Percentiles rank a stretch among this genome's conserved stretches.
These are phyloP conservation scores for Tricholoma hemisulphureum DNA, from an alignment of 768 basidiomycete species.

Conservation along the genomic window DNA sequence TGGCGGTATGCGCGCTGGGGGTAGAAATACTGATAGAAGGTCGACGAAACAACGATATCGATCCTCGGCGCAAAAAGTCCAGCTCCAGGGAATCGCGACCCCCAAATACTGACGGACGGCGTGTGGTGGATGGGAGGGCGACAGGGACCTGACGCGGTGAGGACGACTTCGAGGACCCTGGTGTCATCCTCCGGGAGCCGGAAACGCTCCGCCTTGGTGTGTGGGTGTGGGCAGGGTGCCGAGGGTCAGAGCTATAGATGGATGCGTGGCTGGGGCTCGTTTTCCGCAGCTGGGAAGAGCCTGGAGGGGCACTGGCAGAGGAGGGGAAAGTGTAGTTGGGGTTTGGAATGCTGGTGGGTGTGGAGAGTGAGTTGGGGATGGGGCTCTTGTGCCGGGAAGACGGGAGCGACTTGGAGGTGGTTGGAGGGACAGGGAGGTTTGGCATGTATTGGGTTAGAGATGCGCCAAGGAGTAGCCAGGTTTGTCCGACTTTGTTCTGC, in stretches of 20 bases:
- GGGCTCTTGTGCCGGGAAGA: slow-evolving; percentile 3
- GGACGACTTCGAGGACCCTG: slow-evolving; percentile 55
- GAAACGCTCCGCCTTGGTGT: slow-evolving; percentile 31
- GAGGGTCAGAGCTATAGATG: slow-evolving; percentile 1
- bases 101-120: slow-evolving; percentile 38
- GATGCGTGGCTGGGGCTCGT: slow-evolving; percentile 25
- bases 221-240: slow-evolving; percentile 13
- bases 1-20: slow-evolving; percentile 33
- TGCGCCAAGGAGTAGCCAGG: slow-evolving; percentile 65
- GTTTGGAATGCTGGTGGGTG: slow-evolving; percentile 38
- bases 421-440: slow-evolving; percentile 26
- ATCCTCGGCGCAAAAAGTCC: slow-evolving; percentile 32
- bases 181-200: slow-evolving; percentile 48
- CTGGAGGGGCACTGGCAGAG: slow-evolving; percentile 7
- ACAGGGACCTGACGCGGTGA: slow-evolving; percentile 49
- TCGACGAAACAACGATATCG: slow-evolving; percentile 38
- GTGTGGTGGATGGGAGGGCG: slow-evolving; percentile 48
- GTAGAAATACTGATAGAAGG: slow-evolving; percentile 38
- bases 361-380: slow-evolving; percentile 35
- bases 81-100: slow-evolving; percentile 37
- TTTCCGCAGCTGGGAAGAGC: slow-evolving; percentile 18
- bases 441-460: slow-evolving; percentile 52
- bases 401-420: background rate
- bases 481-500: slow-evolving; percentile 55
- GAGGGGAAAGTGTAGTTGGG: slow-evolving; percentile 24